Conservation (phyloP, 2,329 filamentous ascomycete species). For the Nigrospora sphaerica region DNA sequence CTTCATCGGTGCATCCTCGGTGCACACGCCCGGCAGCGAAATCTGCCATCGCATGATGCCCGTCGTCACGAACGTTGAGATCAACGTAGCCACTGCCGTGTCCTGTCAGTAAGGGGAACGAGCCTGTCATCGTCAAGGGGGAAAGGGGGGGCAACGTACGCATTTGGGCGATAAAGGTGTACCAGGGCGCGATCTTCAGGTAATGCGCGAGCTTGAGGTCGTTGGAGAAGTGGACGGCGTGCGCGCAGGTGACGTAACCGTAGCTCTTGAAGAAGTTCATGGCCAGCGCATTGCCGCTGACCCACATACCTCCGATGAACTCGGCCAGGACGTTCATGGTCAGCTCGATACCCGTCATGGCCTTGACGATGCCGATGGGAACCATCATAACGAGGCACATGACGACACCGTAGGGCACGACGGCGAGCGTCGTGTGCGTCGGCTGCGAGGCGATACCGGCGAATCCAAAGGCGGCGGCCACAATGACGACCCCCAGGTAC, state of each 20-base stretch:
- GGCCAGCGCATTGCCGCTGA: conserved; percentile 41
- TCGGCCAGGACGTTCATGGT: conserved; percentile 46
- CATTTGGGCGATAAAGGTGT: conserved; percentile 24
- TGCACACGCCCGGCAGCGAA: conserved; percentile 15
- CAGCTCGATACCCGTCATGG: conserved; percentile 45
- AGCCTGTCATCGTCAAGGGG: too few species aligned
- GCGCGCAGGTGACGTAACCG: conserved; percentile 21
- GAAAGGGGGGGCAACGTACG: too few species aligned
- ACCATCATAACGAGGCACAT: conserved; percentile 44
- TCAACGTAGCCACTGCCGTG: conserved; percentile 16
- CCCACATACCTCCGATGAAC: conserved; percentile 43
- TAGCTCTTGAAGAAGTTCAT: conserved; percentile 51
- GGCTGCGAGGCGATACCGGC: conserved; percentile 39
- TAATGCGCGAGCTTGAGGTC: conserved; percentile 24
- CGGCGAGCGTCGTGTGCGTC: conserved; percentile 42
- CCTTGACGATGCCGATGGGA: conserved; percentile 44
- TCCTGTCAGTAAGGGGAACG: too few species aligned
- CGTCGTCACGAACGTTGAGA: conserved; percentile 41
- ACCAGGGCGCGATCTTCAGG: conserved; percentile 21
- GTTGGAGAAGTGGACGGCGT: conserved; percentile 22
- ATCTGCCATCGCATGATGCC: conserved; percentile 32
- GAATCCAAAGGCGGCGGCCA: conserved; percentile 37
- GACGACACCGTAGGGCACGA: conserved; percentile 43
- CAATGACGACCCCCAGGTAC: conserved; percentile 34
- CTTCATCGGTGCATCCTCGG: conserved; percentile 18